Conservation (phyloP, 306 rosid genomes). For the Acacia crassicarpa region DNA sequence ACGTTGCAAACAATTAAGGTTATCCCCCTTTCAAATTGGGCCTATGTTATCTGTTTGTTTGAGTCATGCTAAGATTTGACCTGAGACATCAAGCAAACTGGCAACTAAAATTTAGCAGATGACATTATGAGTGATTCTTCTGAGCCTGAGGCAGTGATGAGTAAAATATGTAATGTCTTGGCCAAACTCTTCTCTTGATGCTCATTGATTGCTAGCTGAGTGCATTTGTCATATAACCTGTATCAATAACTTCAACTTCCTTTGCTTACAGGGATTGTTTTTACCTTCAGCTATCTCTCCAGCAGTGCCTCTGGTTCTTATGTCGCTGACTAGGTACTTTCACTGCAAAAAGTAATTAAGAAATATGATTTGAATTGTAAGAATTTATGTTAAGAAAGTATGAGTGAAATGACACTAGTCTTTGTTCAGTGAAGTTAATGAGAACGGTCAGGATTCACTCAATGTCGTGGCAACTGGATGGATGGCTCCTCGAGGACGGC, state of each 20-base stretch:
- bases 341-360: constrained; percentile 8
- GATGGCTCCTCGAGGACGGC: constrained; percentile 96
- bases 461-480: constrained; percentile 71
- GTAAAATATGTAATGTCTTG: not conserved
- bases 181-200: too few relatives aligned
- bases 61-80: not conserved
- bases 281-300: constrained; percentile 78
- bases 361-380: constrained; percentile 13
- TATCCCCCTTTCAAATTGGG: constrained; percentile 21
- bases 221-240: not conserved
- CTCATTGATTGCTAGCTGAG: not conserved
- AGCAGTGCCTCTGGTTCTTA: constrained; percentile 79
- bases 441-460: constrained; percentile 54
- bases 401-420: constrained; percentile 11
- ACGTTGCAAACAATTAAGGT: constrained; percentile 82
- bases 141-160: not conserved
- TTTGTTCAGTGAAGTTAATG: constrained; percentile 76
- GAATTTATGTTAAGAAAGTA: constrained; percentile 11
- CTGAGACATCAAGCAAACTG: not conserved
- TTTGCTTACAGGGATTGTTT: constrained; percentile 57
- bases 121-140: constrained; percentile 14
- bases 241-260: not conserved
- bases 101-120: not conserved
- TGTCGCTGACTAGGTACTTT: constrained; percentile 83
- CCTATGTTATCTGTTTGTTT: not conserved